Percentiles rank a stretch among this genome's conserved stretches.
phyloP scores from a whole-genome alignment of 2,329 filamentous ascomycete species.

The Aspergillus quadricinctus region DNA sequence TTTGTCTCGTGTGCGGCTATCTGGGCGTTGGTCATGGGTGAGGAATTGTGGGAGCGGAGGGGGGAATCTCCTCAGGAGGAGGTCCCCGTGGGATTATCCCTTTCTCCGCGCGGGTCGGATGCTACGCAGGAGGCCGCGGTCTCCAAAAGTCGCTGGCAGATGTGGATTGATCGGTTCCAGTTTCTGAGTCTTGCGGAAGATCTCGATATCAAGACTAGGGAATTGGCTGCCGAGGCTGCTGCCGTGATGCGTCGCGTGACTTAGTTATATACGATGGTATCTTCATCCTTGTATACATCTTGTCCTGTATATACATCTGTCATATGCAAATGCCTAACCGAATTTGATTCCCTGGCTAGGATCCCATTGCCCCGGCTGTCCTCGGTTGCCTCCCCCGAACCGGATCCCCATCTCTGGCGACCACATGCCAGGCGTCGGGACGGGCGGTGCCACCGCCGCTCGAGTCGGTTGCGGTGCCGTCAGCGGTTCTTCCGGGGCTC shows the following conservation, averaged over 20 bases:
- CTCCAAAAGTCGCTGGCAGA: slow-evolving; percentile 10
- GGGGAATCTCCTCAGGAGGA: not conserved
- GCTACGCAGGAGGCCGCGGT: not conserved
- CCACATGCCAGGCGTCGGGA: slow-evolving; percentile 61
- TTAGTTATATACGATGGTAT: slow-evolving; percentile 1
- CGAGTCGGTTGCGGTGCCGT: slow-evolving; percentile 47
- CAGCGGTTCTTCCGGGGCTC: slow-evolving; percentile 31
- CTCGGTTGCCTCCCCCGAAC: slow-evolving; percentile 49
- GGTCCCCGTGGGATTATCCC: slow-evolving; percentile 1
- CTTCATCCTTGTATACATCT: slow-evolving; percentile 1
- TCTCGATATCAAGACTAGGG: slow-evolving; percentile 13
- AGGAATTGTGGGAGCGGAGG: slow-evolving; percentile 15
- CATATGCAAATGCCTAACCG: slow-evolving; percentile 2
- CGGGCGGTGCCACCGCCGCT: slow-evolving; percentile 45
- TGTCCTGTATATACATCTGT: not conserved
- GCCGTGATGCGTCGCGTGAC: slow-evolving; percentile 18
- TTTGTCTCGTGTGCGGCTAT: slow-evolving; percentile 10
- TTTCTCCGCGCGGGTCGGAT: not conserved
- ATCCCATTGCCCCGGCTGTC: slow-evolving; percentile 52
- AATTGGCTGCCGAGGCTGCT: slow-evolving; percentile 17
- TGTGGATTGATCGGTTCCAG: slow-evolving; percentile 14
- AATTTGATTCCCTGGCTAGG: slow-evolving; percentile 57
- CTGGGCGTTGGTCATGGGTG: slow-evolving; percentile 19
- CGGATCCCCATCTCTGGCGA: slow-evolving; percentile 75
- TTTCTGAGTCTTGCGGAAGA: slow-evolving; percentile 15